These are phyloP conservation scores for Scheffersomyces spartinae DNA, from an alignment of 805 yeast genomes.

Conservation along the genomic window DNA sequence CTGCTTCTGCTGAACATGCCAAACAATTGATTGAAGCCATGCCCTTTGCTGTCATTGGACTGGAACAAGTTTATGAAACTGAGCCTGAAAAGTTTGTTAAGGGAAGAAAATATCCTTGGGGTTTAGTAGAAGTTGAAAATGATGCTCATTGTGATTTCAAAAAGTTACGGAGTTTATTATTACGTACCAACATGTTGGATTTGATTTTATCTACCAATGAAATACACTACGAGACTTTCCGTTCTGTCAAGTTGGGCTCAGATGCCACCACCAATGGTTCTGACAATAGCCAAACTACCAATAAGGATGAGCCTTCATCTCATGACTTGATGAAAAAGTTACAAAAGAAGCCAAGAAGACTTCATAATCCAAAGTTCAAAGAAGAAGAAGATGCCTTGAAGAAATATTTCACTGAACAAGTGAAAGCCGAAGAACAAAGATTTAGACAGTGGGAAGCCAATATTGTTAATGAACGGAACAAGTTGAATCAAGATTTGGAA, in stretches of 20 bases:
- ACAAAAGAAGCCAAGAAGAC: constrained; percentile 47
- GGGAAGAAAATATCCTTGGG: constrained; percentile 89
- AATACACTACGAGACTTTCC: constrained; percentile 68
- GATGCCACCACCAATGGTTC: constrained; percentile 17
- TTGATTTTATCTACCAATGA: constrained; percentile 72
- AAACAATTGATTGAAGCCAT: constrained; percentile 69
- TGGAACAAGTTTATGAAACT: constrained; percentile 59
- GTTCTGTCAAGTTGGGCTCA: constrained; percentile 54
- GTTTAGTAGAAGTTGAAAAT: constrained; percentile 77
- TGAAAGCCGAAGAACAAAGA: constrained; percentile 91
- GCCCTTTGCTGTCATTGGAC: constrained; percentile 81
- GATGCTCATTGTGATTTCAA: constrained; percentile 79
- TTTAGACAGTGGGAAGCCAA: constrained; percentile 98
- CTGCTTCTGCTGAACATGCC: constrained; percentile 69
- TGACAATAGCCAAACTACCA: constrained; percentile 5
- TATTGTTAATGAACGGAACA: constrained; percentile 87
- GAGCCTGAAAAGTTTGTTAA: constrained; percentile 53
- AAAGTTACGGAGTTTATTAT: constrained; percentile 63
- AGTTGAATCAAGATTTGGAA: constrained; percentile 88
- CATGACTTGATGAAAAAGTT: too few species aligned
- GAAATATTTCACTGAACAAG: constrained; percentile 90
- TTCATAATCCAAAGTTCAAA: constrained; percentile 79
- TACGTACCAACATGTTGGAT: constrained; percentile 79
- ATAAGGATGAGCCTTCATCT: constrained; percentile 29
- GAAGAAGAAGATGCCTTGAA: constrained; percentile 93